phyloP scores from a whole-genome alignment of 1,284 basidiomycete species.

The Moniliella sp. region DNA sequence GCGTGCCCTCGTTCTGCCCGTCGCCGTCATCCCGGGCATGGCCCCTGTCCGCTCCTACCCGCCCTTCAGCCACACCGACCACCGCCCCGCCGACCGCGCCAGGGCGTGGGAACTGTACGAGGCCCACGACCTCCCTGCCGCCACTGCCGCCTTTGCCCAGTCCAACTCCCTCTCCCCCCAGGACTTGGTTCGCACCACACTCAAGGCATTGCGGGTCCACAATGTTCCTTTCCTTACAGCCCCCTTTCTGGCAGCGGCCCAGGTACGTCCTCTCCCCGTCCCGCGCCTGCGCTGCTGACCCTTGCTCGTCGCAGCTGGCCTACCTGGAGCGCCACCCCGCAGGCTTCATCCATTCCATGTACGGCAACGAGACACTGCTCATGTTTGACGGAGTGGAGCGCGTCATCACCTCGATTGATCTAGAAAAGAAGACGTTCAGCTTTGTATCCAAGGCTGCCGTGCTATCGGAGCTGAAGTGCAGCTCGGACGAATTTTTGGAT shows the following conservation, averaged over 20 bases:
- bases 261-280: constrained; percentile 41
- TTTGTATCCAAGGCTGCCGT: constrained; percentile 63
- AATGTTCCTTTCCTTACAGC: constrained; percentile 90
- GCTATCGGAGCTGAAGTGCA: constrained; percentile 52
- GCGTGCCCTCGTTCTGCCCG: constrained; percentile 76
- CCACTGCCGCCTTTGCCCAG: constrained; percentile 58
- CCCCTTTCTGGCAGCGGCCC: constrained; percentile 78
- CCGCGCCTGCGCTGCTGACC: background rate
- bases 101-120: constrained; percentile 30
- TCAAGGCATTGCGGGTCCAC: constrained; percentile 77
- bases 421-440: constrained; percentile 42
- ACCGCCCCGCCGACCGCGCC: constrained; percentile 13
- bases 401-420: constrained; percentile 59
- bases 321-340: constrained; percentile 82
- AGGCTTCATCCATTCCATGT: constrained; percentile 82
- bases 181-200: constrained; percentile 75
- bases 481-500: constrained; percentile 82
- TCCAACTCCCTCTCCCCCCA: constrained; percentile 41
- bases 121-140: constrained; percentile 47
- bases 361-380: constrained; percentile 67
- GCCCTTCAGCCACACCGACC: constrained; percentile 26
- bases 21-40: constrained; percentile 76
- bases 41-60: constrained; percentile 14
- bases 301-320: constrained; percentile 45
- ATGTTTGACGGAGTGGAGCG: constrained; percentile 68